phyloP scores from a whole-genome alignment of 371 early-diverging fungal species.

The Astathelohania contejeani region DNA sequence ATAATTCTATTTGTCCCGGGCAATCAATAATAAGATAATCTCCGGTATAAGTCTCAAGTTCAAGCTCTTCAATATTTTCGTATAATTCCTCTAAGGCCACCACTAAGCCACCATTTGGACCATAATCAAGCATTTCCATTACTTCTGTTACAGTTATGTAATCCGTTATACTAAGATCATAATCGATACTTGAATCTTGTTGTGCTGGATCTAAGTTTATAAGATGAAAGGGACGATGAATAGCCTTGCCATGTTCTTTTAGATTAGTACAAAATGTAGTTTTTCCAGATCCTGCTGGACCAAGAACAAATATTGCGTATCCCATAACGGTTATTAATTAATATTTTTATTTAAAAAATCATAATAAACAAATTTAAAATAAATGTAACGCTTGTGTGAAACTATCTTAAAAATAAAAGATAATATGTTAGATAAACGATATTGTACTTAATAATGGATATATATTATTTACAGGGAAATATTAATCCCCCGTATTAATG shows the following conservation, averaged over 20 bases:
- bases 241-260: slow-evolving; percentile 66
- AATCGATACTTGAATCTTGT: slow-evolving; percentile 55
- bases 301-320: slow-evolving; percentile 59
- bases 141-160: slow-evolving; percentile 84
- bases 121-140: slow-evolving; percentile 82
- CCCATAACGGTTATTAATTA: slow-evolving; percentile 35
- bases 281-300: slow-evolving; percentile 90
- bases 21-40: slow-evolving; percentile 91
- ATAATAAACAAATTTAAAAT: too few relatives aligned
- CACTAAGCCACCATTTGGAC: slow-evolving; percentile 93
- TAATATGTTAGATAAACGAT: too few relatives aligned
- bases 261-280: slow-evolving; percentile 84
- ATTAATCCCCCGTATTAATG: too few relatives aligned
- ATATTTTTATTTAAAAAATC: slow-evolving; percentile 14
- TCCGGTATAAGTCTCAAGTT: slow-evolving; percentile 74
- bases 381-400: too few relatives aligned
- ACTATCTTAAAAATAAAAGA: too few relatives aligned
- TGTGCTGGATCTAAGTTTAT: slow-evolving; percentile 96
- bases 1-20: slow-evolving; percentile 97
- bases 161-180: slow-evolving; percentile 66
- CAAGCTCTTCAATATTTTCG: slow-evolving; percentile 82
- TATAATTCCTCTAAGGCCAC: slow-evolving; percentile 74
- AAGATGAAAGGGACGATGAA: slow-evolving; percentile 65
- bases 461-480: too few relatives aligned
- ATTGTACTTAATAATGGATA: too few relatives aligned